Conservation (phyloP, 371 early-diverging fungal species). For the Batrachochytrium dendrobatidis region DNA sequence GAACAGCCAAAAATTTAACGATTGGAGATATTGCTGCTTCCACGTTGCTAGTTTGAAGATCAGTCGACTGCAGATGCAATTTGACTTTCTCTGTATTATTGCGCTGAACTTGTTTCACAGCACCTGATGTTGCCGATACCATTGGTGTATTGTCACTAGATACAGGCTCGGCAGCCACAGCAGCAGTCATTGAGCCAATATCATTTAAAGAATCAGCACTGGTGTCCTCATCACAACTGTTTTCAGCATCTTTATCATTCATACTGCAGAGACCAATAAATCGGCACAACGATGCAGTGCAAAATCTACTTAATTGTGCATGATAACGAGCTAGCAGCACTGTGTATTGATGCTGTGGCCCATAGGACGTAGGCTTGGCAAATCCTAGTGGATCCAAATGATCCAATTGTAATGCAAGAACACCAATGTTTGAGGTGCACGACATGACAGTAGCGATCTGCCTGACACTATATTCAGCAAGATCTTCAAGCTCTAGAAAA, state of each 20-base stretch:
- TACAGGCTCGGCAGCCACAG: constrained; percentile 2
- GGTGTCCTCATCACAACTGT: too few species aligned
- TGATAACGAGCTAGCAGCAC: constrained; percentile 8
- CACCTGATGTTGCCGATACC: too few species aligned
- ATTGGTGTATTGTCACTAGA: too few species aligned
- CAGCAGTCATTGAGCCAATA: not conserved
- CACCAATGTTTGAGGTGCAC: constrained; percentile 6
- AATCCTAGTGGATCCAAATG: not conserved
- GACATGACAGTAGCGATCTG: constrained; percentile 12
- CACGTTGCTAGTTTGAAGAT: constrained; percentile 1
- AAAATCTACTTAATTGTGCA: constrained; percentile 14
- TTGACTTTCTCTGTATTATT: too few species aligned
- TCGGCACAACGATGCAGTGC: constrained; percentile 8
- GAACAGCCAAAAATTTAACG: constrained; percentile 5
- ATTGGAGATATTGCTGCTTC: too few species aligned
- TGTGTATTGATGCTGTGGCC: constrained; percentile 14
- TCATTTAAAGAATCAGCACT: not conserved
- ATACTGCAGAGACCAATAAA: not conserved
- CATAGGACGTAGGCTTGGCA: constrained; percentile 10
- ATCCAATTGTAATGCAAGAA: constrained; percentile 5
- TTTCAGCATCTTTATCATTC: too few species aligned
- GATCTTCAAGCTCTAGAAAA: constrained; percentile 24
- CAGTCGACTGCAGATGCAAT: not conserved
- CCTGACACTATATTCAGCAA: constrained; percentile 16
- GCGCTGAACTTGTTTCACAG: too few species aligned